Evolutionary conservation across 2,329 filamentous ascomycete species (phyloP), one percentile per base, ranked within the genome.

Genomic region (Aspergillus carbonarius): DNA sequence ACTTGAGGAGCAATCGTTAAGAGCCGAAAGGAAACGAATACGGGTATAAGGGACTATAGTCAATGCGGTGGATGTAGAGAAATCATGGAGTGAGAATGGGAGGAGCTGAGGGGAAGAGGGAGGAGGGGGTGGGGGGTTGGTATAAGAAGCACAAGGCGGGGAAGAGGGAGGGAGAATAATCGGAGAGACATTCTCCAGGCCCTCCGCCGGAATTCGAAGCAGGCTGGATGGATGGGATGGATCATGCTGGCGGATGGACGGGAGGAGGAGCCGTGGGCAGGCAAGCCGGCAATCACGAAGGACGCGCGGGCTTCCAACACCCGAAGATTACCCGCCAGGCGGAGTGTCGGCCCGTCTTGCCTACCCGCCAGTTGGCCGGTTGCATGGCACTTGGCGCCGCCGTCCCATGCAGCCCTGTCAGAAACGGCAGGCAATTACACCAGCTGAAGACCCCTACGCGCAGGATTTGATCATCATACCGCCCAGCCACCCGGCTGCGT

Each of bases 321-420:
- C 70, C 70, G 70, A 71, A 55, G 68, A 67, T 71, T 69, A 70
- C 48, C 68, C 69, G 68, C 15, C 42, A 17, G 34, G 15, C 60
- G 65, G 67, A 63, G 55, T 58, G 27, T 63, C 63, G 65, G 66
- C 17, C 67, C 67, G 67, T 27, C 7, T 15, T 17, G 20, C 51
- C 37, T 18, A 20, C 13, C 35, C 35, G 51, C 51, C 37, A 44
- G 37, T 42, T 42, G 39, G 39, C 39, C 39, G 12, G 5, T 20
- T 2, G 17, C 25, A 25, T 25, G 25, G 4, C 3, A 17, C 37
- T 40, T 40, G 37, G 17, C 37, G 18, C 15, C 42, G 27, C 20
- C 6, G 15, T 47, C 42, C 3, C 42, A n/a, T 17, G 42, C 40
- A 47, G 9, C 30, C 30, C 9, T 10, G 30, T 32, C 30, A 32